Evolutionary conservation across 2,329 filamentous ascomycete species (phyloP).

Genomic region (Elsinoe ampelina): DNA sequence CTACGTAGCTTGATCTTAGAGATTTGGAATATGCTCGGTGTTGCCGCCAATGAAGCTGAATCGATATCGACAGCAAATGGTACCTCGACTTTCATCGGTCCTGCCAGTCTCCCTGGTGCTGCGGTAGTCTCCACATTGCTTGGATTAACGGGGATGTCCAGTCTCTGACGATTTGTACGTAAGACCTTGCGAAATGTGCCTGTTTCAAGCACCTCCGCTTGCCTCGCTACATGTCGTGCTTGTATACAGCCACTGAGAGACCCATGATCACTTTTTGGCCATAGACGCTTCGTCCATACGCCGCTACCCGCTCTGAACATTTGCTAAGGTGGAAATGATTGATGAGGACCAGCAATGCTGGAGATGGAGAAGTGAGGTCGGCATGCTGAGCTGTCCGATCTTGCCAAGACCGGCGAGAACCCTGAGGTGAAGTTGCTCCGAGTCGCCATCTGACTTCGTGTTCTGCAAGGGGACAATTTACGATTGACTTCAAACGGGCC

Average conservation of each 20-base stretch:
- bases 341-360: background rate
- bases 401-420: constrained; percentile 1
- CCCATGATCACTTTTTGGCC: too few species aligned
- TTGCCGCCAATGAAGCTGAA: background rate
- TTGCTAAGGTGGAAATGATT: background rate
- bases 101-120: background rate
- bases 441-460: constrained; percentile 1
- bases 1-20: background rate
- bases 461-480: constrained; percentile 7
- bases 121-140: background rate
- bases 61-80: background rate
- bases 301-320: background rate
- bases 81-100: background rate
- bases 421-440: background rate
- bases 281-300: background rate
- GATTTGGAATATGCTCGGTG: background rate
- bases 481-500: background rate
- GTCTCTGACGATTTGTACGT: background rate
- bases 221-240: too few species aligned
- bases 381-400: background rate
- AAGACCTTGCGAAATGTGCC: background rate
- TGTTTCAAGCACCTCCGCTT: background rate
- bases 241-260: too few species aligned
- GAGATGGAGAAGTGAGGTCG: background rate
- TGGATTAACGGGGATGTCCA: too few species aligned